These are phyloP conservation scores for Scedosporium boydii DNA, from an alignment of 2,329 filamentous ascomycete genomes.

Conservation along the genomic window DNA sequence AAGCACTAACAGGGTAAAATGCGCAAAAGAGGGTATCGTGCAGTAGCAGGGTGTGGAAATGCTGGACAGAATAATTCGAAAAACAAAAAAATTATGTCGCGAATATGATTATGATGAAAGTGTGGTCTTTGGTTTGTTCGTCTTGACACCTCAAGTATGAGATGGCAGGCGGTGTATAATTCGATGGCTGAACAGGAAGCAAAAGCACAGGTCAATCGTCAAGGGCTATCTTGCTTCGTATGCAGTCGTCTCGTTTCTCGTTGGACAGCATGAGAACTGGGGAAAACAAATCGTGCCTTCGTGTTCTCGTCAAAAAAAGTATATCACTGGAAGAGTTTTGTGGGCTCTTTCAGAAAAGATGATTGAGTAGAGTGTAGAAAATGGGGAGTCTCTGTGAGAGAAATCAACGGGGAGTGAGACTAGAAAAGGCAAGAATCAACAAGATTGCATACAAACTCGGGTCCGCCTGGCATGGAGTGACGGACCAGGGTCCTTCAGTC, in stretches of 20 bases:
- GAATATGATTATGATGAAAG: not conserved
- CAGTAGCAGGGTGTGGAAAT: not conserved
- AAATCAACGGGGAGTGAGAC: slow-evolving; percentile 4
- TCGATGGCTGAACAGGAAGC: not conserved
- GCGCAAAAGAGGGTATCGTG: slow-evolving; percentile 1
- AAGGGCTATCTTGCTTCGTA: slow-evolving; percentile 1
- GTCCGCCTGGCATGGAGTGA: not conserved
- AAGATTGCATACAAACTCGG: not conserved
- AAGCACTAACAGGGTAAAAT: not conserved
- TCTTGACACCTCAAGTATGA: not conserved
- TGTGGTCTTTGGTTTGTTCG: not conserved
- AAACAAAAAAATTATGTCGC: not conserved
- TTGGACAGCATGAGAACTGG: not conserved
- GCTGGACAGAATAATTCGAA: not conserved
- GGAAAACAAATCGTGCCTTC: not conserved
- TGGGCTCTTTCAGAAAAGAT: not conserved
- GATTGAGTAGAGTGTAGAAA: not conserved
- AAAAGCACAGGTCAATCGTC: slow-evolving; percentile 1
- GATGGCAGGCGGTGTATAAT: slow-evolving; percentile 1
- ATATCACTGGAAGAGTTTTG: not conserved
- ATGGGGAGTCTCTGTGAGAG: not conserved
- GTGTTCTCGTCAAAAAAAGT: not conserved
- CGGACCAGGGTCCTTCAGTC: not conserved
- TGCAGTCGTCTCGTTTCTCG: not conserved
- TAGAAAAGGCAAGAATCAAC: slow-evolving; percentile 4